Percentiles rank a stretch among this genome's conserved stretches.
These are phyloP conservation scores for Hygrocybe punicea DNA, from an alignment of 768 basidiomycete genomes.

Conservation along the genomic window DNA sequence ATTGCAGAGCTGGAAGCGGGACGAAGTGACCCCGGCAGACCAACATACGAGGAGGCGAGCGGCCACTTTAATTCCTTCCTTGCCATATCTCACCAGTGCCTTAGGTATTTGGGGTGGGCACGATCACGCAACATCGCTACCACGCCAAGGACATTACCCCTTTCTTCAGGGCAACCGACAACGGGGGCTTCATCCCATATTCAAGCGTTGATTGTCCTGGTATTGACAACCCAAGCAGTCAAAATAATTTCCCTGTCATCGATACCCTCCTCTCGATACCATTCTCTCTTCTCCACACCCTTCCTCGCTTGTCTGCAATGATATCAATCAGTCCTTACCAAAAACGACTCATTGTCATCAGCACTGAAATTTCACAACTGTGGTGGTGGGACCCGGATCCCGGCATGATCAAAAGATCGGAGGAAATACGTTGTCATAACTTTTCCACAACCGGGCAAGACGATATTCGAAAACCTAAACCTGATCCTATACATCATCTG, in stretches of 20 bases:
- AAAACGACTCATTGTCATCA: conserved; percentile 1
- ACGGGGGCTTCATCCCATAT: neutral
- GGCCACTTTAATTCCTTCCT: neutral
- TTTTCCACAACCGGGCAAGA: conserved; percentile 2
- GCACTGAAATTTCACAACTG: conserved; percentile 4
- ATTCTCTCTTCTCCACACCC: conserved; percentile 17
- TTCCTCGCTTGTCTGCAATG: conserved; percentile 13
- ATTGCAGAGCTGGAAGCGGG: conserved; percentile 13
- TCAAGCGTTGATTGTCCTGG: conserved; percentile 12
- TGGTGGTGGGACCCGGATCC: conserved; percentile 15
- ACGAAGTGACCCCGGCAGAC: conserved; percentile 11
- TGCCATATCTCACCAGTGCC: conserved; percentile 5
- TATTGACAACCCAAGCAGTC: conserved; percentile 11
- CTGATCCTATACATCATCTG: conserved; percentile 11
- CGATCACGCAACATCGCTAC: neutral
- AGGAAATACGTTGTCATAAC: conserved; percentile 1
- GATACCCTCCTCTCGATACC: conserved; percentile 16
- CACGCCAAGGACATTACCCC: no score
- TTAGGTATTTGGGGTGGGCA: conserved; percentile 6
- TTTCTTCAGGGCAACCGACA: no score
- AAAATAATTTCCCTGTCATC: conserved; percentile 11
- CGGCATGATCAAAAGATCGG: conserved; percentile 5
- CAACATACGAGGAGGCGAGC: conserved; percentile 10
- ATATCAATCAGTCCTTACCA: conserved; percentile 5
- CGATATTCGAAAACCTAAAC: conserved; percentile 7